Conservation (phyloP, 2,329 filamentous ascomycete genomes). For the Raffaelea ambrosiae region DNA sequence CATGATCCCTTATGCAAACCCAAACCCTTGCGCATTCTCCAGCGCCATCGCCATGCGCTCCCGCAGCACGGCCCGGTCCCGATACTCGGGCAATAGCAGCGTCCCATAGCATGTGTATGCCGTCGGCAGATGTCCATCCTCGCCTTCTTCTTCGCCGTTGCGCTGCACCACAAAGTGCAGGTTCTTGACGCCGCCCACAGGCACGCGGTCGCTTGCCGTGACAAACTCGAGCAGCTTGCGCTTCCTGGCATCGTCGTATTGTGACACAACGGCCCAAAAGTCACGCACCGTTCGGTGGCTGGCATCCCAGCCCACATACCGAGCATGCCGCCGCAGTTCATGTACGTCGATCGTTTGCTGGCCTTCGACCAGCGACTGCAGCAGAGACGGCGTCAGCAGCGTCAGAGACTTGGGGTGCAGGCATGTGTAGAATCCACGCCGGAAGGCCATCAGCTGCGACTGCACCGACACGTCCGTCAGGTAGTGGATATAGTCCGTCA, state of each 20-base stretch:
- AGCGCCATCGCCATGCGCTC: constrained; percentile 77
- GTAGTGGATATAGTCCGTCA: constrained; percentile 78
- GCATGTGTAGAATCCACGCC: constrained; percentile 69
- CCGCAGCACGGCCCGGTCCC: constrained; percentile 57
- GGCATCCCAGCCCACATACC: constrained; percentile 74
- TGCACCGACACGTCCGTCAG: constrained; percentile 69
- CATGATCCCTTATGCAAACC: constrained; percentile 50
- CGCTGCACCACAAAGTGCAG: constrained; percentile 77
- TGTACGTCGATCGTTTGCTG: constrained; percentile 69
- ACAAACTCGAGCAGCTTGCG: constrained; percentile 83
- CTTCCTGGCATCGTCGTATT: constrained; percentile 60
- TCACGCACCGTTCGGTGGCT: constrained; percentile 60
- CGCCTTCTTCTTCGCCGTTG: constrained; percentile 55
- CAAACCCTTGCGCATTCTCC: constrained; percentile 83
- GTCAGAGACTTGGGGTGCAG: constrained; percentile 61
- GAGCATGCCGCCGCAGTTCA: constrained; percentile 60
- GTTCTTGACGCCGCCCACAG: constrained; percentile 75
- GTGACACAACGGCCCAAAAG: constrained; percentile 77
- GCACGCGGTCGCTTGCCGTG: constrained; percentile 83
- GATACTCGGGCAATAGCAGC: constrained; percentile 77
- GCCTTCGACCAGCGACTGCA: constrained; percentile 79
- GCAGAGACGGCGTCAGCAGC: constrained; percentile 60
- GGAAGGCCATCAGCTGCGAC: constrained; percentile 73
- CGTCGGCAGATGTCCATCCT: constrained; percentile 60
- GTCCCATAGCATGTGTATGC: constrained; percentile 92